Percentiles rank a stretch among this genome's conserved stretches.
These are phyloP conservation scores for Martiniozyma asiatica DNA, from an alignment of 1,139 yeast genomes.

Conservation along the genomic window DNA sequence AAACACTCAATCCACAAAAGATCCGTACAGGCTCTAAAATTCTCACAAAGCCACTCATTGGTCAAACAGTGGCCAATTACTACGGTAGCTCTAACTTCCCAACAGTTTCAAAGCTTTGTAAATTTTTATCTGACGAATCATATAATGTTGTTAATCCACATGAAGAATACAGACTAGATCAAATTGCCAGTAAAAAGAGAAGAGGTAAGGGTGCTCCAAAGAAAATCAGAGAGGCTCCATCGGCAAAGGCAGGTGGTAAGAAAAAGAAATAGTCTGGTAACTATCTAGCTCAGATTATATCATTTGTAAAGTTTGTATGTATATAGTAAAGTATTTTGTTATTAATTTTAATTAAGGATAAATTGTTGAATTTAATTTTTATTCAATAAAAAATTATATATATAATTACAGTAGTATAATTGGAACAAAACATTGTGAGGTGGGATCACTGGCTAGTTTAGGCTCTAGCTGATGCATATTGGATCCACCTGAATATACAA, in stretches of 20 bases:
- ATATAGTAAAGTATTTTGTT: too few relatives aligned
- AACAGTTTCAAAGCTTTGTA: slow-evolving; percentile 28
- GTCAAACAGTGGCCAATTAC: slow-evolving; percentile 59
- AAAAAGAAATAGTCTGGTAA: slow-evolving; percentile 13
- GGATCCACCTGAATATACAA: too few relatives aligned
- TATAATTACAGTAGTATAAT: too few relatives aligned
- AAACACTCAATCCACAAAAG: slow-evolving; percentile 55
- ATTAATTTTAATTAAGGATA: too few relatives aligned
- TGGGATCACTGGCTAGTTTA: too few relatives aligned
- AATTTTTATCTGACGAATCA: slow-evolving; percentile 15
- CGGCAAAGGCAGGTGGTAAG: slow-evolving; percentile 30
- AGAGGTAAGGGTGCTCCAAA: slow-evolving; percentile 92
- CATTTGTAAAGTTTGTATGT: slow-evolving; percentile 1
- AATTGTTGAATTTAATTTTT: background rate
- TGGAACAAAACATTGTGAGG: too few relatives aligned
- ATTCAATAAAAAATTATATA: background rate
- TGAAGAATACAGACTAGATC: slow-evolving; percentile 57
- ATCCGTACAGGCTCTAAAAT: slow-evolving; percentile 70
- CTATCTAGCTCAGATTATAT: too few relatives aligned
- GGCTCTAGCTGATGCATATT: too few relatives aligned
- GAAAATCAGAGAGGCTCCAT: slow-evolving; percentile 44
- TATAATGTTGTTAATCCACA: slow-evolving; percentile 53
- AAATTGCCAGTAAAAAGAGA: slow-evolving; percentile 61
- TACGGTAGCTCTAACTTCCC: slow-evolving; percentile 69
- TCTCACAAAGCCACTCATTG: slow-evolving; percentile 60